Evolutionary conservation across 1,139 yeast species (phyloP), one percentile per base, ranked within the genome.

Genomic region (Zygoascus hellenicus): DNA sequence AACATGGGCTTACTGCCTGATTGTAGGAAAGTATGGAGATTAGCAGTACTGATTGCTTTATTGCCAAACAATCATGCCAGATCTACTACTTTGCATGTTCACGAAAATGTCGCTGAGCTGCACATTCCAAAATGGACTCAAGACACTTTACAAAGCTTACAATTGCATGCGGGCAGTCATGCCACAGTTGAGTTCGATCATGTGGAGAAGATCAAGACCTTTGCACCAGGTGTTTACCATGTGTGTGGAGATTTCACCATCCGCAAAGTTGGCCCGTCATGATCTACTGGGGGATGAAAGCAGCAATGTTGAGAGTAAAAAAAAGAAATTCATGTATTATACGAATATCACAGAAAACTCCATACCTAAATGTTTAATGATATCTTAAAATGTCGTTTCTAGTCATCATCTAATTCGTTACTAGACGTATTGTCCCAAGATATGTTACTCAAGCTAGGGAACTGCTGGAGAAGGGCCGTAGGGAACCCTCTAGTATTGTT

Each of bases 181-280:
- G 26, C 36, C 16, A 43, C 40, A 19, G 44, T 51, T 13, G 14
- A 38, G 42, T 56, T 49, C 31, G n/a, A 56, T 2, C 74, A 74
- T 51, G 52, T 77, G 2, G 84, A 82, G 51, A 77, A 70, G 54
- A 84, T 88, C 48, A 87, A 87, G 66, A 84, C 92, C 0, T 88
- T 81, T 70, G 95, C 96, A 0, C 96, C 96, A 0, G 94, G 83
- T 44, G 78, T 87, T 2, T 83, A 87, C 83, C 96, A 87, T 57
- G 68, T 83, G 5, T 86, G 85, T 31, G 72, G 78, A 3, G 95
- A 84, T 54, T 66, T 63, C 47, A 36, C 16, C n/a, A 42, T 50
- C 40, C 38, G 37, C 11, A 39, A 40, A 42, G 32, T 43, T 29
- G 34, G 17, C 31, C 16, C 22, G 26, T n/a, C n/a, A n/a, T n/a